Evolutionary conservation across 202 grass and related monocot species (phyloP), one percentile per base, ranked within the genome.

Genomic region (Hordeum pubiflorum): DNA sequence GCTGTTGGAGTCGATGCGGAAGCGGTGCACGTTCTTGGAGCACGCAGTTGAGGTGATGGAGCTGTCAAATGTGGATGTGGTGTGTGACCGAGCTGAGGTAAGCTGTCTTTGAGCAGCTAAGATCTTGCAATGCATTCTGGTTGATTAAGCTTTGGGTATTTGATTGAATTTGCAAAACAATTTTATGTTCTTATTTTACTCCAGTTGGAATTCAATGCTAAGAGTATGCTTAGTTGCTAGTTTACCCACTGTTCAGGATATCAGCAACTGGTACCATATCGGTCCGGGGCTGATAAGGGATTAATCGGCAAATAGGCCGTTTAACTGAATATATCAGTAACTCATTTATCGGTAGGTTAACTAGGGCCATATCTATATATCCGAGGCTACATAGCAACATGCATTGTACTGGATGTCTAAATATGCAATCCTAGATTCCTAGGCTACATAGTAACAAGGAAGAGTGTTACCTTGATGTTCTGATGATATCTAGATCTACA

Each of bases 71-170:
- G 95, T 98, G 10, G 77, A 89, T 41, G 85, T 95, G 11, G 57
- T 93, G 23, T 89, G 92, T 61, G 88, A 98, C 64, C 88, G 92
- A 81, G 92, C 90, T 74, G 92, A 98, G 95, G 95, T 98, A 82
- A 69, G 43, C 15, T 75, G 79, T 14, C 39, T 63, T 50, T 70
- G 7, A 71, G 22, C n/a, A n/a, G 46, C 10, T 18, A 15, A 11
- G 1, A 3, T 2, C 2, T 1, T 68, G 58, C 24, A 6, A 14
- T 15, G 1, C 15, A 36, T 7, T 65, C 1, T 72, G 13, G 7
- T 60, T 10, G 4, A 11, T 31, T 27, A 17, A 17, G 21, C 3
- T 39, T 10, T 62, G 23, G 10, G 14, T 2, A 62, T 76, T n/a
- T 77, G 11, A 9, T 2, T 61, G 22, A n/a, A 7, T 9, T 60